Percentiles rank a stretch among this genome's conserved stretches.
Evolutionary conservation across 768 basidiomycete species (phyloP).

Genomic region (Phanerochaete carnosa): DNA sequence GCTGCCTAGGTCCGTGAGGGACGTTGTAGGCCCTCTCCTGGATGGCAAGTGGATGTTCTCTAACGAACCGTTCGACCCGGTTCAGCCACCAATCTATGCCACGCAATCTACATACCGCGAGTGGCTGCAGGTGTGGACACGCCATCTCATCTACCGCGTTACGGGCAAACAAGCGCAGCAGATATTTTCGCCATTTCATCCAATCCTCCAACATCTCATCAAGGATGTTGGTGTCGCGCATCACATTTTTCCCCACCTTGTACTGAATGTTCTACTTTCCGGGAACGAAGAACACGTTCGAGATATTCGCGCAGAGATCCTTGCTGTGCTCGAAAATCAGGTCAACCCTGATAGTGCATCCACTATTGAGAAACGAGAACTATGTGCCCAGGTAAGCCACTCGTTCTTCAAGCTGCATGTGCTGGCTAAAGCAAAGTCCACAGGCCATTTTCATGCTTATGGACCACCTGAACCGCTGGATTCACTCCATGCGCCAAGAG

Average conservation of each 20-base stretch:
- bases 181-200: slow-evolving; percentile 78
- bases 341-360: slow-evolving; percentile 58
- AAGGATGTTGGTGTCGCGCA: slow-evolving; percentile 95
- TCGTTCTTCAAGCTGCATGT: neutral
- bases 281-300: slow-evolving; percentile 60
- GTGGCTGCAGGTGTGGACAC: slow-evolving; percentile 92
- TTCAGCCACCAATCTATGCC: slow-evolving; percentile 76
- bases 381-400: slow-evolving; percentile 83
- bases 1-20: slow-evolving; percentile 79
- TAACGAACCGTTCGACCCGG: slow-evolving; percentile 27
- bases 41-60: slow-evolving; percentile 54
- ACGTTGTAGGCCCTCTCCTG: slow-evolving; percentile 83
- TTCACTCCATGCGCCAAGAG: slow-evolving; percentile 71
- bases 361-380: slow-evolving; percentile 73
- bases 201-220: slow-evolving; percentile 58
- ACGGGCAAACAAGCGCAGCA: slow-evolving; percentile 53
- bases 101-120: slow-evolving; percentile 82
- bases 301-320: slow-evolving; percentile 71
- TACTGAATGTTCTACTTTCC: slow-evolving; percentile 80
- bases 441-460: slow-evolving; percentile 92
- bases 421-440: neutral
- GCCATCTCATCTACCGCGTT: slow-evolving; percentile 69
- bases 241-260: slow-evolving; percentile 87
- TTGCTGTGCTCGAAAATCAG: slow-evolving; percentile 85
- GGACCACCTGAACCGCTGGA: slow-evolving; percentile 92